Percentiles rank a stretch among this genome's conserved stretches.
Conservation (phyloP, 257 asterid species). For the Petunia secreta region DNA sequence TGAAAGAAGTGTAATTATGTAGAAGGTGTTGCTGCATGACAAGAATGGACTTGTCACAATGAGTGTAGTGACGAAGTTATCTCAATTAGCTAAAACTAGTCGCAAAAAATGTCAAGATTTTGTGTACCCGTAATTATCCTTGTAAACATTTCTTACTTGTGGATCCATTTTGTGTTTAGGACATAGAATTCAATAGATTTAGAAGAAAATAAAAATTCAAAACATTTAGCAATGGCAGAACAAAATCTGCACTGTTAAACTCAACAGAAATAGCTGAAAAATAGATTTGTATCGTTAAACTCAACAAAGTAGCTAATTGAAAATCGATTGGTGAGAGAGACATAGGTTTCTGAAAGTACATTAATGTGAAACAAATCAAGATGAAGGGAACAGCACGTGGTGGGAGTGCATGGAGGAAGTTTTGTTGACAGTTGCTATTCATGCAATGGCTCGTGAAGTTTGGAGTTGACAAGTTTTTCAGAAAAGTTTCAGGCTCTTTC, state of each 20-base stretch:
- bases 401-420: slow-evolving; percentile 4
- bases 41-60: background rate
- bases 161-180: no score
- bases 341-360: no score
- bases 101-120: no score
- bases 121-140: no score
- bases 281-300: background rate
- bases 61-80: slow-evolving; percentile 9
- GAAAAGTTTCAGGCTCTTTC: slow-evolving; percentile 18
- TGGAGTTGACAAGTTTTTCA: slow-evolving; percentile 25
- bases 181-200: background rate
- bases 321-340: slow-evolving; percentile 15
- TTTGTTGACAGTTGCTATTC: slow-evolving; percentile 35
- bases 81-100: background rate
- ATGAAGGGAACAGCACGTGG: slow-evolving; percentile 13
- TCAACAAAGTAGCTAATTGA: background rate
- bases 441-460: slow-evolving; percentile 34
- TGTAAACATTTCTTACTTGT: no score
- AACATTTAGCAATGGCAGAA: background rate
- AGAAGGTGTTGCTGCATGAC: background rate
- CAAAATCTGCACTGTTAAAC: background rate
- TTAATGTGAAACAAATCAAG: background rate
- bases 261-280: no score
- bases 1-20: slow-evolving; percentile 22
- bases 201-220: no score